Base-by-base conservation (phyloP, 129 eudicot genomes). In the Ambrosia trifida region DNA sequence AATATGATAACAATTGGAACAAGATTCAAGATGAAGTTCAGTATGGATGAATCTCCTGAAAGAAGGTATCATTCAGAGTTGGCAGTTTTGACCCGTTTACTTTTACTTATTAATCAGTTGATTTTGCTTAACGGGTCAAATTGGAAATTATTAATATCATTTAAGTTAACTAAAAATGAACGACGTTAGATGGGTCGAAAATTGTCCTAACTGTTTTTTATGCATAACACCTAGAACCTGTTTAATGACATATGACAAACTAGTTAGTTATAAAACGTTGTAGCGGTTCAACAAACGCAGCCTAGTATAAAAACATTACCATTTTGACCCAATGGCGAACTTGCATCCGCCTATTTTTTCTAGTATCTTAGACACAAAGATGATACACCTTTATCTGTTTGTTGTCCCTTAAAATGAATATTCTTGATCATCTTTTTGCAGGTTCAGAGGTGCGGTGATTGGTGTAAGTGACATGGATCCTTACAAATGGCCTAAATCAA, bases 401-500 rank as follows among this genome's bases (percentile, higher is more conserved):
- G 51, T 58, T 46, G 69, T 68, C 63, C 51, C 13, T 61, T 18
- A 68, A 68, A 67, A 76, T 19, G 35, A 67, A 11, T 44, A 64
- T 19, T 71, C n/a, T 51, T 18, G 64, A 66, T 77, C 10, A 49
- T 70, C 24, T 45, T 62, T 51, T 74, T 84, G 46, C 83, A 92
- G 98, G 88, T 86, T 85, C 54, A 80, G 91, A 73, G 98, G 98
- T 52, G 76, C 80, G 41, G 95, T 92, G 40, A 87, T 87, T 61
- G 90, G 91, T 20, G 69, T 86, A 31, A 71, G 95, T 63, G 98
- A 87, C 76, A 43, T 83, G 78, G 98, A 92, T 80, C 96, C 89
- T 59, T 89, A 79, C 68, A 85, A 81, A 81, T 92, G 98, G 98
- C 96, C 95, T 7, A 77, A 81, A 80, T 92, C 98, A 64, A 92